A percentile compares a stretch with the other conserved stretches of the same genome.
phyloP scores from a whole-genome alignment of 306 rosid species.

The Trifolium fragiferum region DNA sequence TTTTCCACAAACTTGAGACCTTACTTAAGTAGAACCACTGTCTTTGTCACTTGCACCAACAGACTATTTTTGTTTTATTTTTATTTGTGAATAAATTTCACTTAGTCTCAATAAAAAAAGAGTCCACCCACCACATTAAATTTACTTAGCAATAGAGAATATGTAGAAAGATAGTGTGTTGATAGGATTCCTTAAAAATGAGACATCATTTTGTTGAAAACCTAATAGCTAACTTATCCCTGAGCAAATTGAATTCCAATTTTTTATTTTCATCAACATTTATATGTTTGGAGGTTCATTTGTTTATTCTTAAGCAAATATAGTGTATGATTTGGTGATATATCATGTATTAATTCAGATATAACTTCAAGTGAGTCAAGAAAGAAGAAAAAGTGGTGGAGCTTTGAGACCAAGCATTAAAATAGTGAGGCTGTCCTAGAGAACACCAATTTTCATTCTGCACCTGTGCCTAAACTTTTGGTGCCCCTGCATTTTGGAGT shows the following conservation, averaged over 20 bases:
- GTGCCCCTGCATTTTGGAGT: conserved; percentile 33
- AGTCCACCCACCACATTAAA: no score
- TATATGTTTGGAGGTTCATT: conserved; percentile 5
- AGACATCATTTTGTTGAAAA: conserved; percentile 3
- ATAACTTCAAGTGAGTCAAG: conserved; percentile 60
- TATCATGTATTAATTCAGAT: conserved; percentile 48
- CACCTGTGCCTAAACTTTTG: conserved; percentile 18
- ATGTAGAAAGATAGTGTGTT: no score
- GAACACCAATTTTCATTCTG: conserved; percentile 21
- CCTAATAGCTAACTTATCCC: neutral
- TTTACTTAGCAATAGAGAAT: no score
- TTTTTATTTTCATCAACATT: neutral
- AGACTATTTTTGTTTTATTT: no score
- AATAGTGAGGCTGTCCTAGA: conserved; percentile 25
- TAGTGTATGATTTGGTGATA: conserved; percentile 3
- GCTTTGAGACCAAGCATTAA: conserved; percentile 67
- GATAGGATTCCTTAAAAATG: no score
- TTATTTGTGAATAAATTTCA: no score
- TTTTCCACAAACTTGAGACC: no score
- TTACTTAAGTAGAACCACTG: no score
- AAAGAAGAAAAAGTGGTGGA: conserved; percentile 89
- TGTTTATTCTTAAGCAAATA: neutral
- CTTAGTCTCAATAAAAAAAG: no score
- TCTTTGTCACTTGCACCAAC: no score
- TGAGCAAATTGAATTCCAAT: neutral